Percentiles rank a stretch among this genome's conserved stretches.
These are phyloP conservation scores for Penicillium rolfsii DNA, from an alignment of 2,329 filamentous ascomycete species.

Conservation along the genomic window DNA sequence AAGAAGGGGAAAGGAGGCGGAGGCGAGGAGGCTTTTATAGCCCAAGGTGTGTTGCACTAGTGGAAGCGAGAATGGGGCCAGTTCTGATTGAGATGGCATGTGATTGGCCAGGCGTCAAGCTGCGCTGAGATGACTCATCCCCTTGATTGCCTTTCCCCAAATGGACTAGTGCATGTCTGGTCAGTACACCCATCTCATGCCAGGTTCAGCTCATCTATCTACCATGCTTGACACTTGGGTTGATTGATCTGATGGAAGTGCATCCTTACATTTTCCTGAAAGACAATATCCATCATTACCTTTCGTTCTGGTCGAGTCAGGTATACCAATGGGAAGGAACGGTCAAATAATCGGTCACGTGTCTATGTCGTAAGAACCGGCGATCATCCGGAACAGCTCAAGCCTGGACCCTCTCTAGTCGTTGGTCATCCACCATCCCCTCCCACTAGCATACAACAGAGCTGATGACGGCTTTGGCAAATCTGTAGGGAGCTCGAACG, in stretches of 20 bases:
- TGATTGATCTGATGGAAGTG: not conserved
- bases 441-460: not conserved
- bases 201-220: not conserved
- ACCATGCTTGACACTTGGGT: not conserved
- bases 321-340: not conserved
- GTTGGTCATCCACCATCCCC: not conserved
- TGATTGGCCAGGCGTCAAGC: not conserved
- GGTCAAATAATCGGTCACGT: conserved; percentile 18
- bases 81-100: not conserved
- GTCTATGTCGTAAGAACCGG: conserved; percentile 24
- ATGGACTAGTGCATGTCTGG: conserved; percentile 7
- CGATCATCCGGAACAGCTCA: conserved; percentile 25
- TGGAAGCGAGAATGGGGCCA: conserved; percentile 32
- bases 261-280: too few relatives aligned
- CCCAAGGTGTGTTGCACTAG: conserved; percentile 26
- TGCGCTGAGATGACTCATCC: conserved; percentile 1
- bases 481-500: not conserved
- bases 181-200: not conserved
- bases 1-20: conserved; percentile 30
- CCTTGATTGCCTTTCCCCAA: not conserved
- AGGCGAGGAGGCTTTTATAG: conserved; percentile 30
- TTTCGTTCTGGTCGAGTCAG: not conserved
- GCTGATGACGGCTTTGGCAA: not conserved
- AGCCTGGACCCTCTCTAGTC: conserved; percentile 1
- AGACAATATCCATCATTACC: too few relatives aligned